Percentiles rank a stretch among this genome's conserved stretches.
These are phyloP conservation scores for Lyophyllum atratum DNA, from an alignment of 768 basidiomycete species.

Conservation along the genomic window DNA sequence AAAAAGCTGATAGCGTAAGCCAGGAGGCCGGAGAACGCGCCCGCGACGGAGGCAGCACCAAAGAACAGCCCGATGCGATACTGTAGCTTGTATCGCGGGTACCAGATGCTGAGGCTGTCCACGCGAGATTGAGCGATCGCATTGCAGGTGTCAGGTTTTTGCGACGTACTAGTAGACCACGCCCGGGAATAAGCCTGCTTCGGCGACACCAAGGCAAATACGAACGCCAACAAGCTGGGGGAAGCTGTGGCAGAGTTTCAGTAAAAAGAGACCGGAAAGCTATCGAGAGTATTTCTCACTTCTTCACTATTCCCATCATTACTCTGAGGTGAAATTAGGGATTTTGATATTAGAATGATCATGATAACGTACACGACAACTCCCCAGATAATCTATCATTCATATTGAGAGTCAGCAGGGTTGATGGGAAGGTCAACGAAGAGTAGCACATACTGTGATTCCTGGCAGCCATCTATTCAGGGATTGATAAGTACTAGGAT, in stretches of 20 bases:
- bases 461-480: conserved; percentile 59
- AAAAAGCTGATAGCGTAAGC: conserved; percentile 59
- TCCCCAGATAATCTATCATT: conserved; percentile 61
- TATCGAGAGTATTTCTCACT: conserved; percentile 30
- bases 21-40: conserved; percentile 62
- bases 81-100: conserved; percentile 62
- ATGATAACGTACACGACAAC: conserved; percentile 50
- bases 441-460: conserved; percentile 48
- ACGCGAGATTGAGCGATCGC: background rate
- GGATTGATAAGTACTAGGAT: conserved; percentile 2
- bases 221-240: conserved; percentile 60
- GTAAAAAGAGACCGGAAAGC: background rate
- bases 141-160: background rate
- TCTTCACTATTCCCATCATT: conserved; percentile 69
- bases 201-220: conserved; percentile 62
- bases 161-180: conserved; percentile 66
- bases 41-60: conserved; percentile 63
- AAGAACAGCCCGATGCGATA: conserved; percentile 65
- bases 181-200: conserved; percentile 74
- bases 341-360: background rate
- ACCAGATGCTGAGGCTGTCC: conserved; percentile 64
- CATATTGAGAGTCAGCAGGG: background rate
- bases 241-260: conserved; percentile 40
- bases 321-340: conserved; percentile 38
- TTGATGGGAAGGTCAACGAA: background rate